Percentiles rank a stretch among this genome's conserved stretches.
Evolutionary conservation across 1,139 yeast genomes (phyloP).

Genomic region (Yamadazyma buinensis): DNA sequence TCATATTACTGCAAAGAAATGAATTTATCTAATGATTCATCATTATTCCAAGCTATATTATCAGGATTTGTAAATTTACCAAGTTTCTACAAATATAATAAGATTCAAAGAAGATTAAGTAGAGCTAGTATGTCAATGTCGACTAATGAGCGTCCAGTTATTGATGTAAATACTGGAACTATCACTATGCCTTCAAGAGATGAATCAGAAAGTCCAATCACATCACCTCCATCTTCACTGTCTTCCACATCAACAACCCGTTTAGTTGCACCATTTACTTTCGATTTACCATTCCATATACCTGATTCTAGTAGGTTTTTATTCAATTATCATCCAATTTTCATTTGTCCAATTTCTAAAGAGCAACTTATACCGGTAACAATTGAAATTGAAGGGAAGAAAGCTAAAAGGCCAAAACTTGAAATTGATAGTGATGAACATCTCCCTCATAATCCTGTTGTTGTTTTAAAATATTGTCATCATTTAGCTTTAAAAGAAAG

Average conservation of each 20-base stretch:
- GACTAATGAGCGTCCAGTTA: conserved; percentile 10
- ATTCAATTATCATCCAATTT: conserved; percentile 71
- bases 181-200: neutral
- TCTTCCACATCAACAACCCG: no score
- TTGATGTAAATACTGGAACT: neutral
- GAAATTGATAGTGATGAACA: conserved; percentile 9
- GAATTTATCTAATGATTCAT: conserved; percentile 67
- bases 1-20: conserved; percentile 64
- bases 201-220: neutral
- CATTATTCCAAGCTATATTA: conserved; percentile 60
- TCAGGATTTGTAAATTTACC: conserved; percentile 76
- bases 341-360: conserved; percentile 87
- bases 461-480: conserved; percentile 40
- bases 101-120: conserved; percentile 35
- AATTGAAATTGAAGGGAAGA: conserved; percentile 13
- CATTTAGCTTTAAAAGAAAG: conserved; percentile 46
- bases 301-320: conserved; percentile 40
- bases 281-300: conserved; percentile 42
- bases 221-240: neutral
- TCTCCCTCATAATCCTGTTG: conserved; percentile 35
- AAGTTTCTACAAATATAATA: conserved; percentile 61
- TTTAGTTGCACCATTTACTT: conserved; percentile 19
- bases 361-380: conserved; percentile 58
- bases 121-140: conserved; percentile 41
- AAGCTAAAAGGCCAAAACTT: conserved; percentile 20